Conservation (phyloP, 495 filamentous ascomycete genomes). For the Hypomontagnella monticulosa region DNA sequence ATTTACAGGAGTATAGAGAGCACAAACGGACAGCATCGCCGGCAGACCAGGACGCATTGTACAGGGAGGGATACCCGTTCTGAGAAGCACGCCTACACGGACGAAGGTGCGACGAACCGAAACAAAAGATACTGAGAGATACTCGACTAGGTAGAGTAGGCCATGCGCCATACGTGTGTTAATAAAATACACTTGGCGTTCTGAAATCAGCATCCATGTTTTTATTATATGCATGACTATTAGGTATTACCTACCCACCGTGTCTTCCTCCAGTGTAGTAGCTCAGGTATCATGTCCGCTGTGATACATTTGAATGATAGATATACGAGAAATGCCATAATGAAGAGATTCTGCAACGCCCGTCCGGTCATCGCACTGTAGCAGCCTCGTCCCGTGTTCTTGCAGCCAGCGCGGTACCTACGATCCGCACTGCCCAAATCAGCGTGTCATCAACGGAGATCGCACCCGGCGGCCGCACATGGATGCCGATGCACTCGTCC, state of each 20-base stretch:
- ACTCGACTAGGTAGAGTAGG: slow-evolving; percentile 25
- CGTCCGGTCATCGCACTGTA: no score
- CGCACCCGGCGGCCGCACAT: slow-evolving; percentile 6
- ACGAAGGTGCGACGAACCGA: background rate
- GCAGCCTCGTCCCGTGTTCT: background rate
- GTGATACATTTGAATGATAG: no score
- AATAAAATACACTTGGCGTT: slow-evolving; percentile 18
- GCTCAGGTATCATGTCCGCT: no score
- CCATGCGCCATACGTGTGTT: slow-evolving; percentile 18
- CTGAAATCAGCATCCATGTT: background rate
- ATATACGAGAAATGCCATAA: no score
- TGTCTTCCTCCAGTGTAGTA: no score
- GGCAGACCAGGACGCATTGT: slow-evolving; percentile 29
- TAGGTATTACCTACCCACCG: background rate
- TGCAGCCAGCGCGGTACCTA: slow-evolving; percentile 6
- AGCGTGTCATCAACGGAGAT: slow-evolving; percentile 10
- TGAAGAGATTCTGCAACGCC: no score
- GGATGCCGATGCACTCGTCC: background rate
- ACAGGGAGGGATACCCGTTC: slow-evolving; percentile 29
- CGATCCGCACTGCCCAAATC: slow-evolving; percentile 15
- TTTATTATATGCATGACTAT: background rate
- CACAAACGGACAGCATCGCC: slow-evolving; percentile 22
- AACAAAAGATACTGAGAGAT: slow-evolving; percentile 2
- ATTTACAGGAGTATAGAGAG: slow-evolving; percentile 32
- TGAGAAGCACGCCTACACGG: slow-evolving; percentile 7